These are phyloP conservation scores for Carex sylvatica DNA, from an alignment of 202 grass and related monocot species.

Conservation along the genomic window DNA sequence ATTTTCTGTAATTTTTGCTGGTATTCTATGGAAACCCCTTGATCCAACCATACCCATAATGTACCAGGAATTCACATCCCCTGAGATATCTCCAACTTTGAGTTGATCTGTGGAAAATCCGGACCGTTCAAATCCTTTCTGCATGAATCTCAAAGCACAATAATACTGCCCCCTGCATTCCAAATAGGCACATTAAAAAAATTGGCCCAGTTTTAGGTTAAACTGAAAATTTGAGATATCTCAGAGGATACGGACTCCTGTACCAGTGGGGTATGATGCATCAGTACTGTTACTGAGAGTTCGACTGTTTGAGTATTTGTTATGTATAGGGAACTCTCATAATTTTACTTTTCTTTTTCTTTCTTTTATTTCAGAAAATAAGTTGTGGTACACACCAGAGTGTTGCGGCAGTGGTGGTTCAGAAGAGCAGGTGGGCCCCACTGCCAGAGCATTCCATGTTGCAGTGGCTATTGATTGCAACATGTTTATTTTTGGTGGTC, in stretches of 20 bases:
- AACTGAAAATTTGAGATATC: no score
- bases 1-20: neutral
- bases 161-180: no score
- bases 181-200: no score
- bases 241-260: neutral
- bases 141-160: no score
- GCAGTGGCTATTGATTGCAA: slow-evolving; percentile 77
- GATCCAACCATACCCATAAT: neutral
- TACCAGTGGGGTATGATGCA: neutral
- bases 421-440: slow-evolving; percentile 59
- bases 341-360: neutral
- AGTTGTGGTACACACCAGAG: slow-evolving; percentile 85
- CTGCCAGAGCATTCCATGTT: slow-evolving; percentile 75
- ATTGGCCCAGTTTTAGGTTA: no score
- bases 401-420: slow-evolving; percentile 51
- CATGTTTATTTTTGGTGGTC: slow-evolving; percentile 92
- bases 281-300: neutral
- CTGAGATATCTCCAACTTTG: no score
- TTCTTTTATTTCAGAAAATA: slow-evolving; percentile 60
- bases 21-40: neutral
- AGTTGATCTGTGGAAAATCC: no score
- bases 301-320: no score
- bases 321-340: neutral
- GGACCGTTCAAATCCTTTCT: no score
- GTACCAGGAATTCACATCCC: no score